Evolutionary conservation across 2,329 filamentous ascomycete genomes (phyloP).

Genomic region (Grosmannia clavigera): DNA sequence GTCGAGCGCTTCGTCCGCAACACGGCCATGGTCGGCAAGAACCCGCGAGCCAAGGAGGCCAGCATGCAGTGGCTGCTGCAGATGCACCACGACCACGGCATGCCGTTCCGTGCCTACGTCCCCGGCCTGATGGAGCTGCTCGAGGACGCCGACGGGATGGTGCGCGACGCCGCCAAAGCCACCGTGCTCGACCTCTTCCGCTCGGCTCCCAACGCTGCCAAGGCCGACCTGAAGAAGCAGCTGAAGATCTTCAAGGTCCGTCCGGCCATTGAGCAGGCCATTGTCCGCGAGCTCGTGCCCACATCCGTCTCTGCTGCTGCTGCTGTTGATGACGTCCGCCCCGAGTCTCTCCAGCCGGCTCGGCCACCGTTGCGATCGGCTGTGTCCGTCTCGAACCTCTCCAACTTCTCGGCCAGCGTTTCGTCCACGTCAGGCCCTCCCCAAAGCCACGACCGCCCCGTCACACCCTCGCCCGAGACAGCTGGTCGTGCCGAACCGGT

Average conservation of each 20-base stretch:
- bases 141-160: constrained; percentile 79
- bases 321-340: constrained; percentile 26
- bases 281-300: constrained; percentile 61
- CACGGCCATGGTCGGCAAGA: constrained; percentile 65
- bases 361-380: constrained; percentile 13
- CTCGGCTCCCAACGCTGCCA: constrained; percentile 67
- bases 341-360: constrained; percentile 8
- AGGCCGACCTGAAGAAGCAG: constrained; percentile 80
- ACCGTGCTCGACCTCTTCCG: constrained; percentile 81
- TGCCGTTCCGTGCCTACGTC: constrained; percentile 76
- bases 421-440: constrained; percentile 19
- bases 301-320: constrained; percentile 25
- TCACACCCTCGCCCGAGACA: constrained; percentile 48
- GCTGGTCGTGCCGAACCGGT: constrained; percentile 49
- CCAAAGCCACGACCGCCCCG: constrained; percentile 33
- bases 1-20: constrained; percentile 74
- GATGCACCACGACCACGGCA: constrained; percentile 69
- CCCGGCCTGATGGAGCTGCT: constrained; percentile 72
- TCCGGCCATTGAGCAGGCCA: constrained; percentile 71
- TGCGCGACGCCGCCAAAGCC: constrained; percentile 71
- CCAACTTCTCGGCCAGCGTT: constrained; percentile 30
- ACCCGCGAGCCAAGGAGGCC: constrained; percentile 71
- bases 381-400: constrained; percentile 25
- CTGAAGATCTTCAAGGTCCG: constrained; percentile 74
- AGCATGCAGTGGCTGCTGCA: constrained; percentile 77